Evolutionary conservation across 306 rosid genomes (phyloP).

Genomic region (Ceratonia siliqua): DNA sequence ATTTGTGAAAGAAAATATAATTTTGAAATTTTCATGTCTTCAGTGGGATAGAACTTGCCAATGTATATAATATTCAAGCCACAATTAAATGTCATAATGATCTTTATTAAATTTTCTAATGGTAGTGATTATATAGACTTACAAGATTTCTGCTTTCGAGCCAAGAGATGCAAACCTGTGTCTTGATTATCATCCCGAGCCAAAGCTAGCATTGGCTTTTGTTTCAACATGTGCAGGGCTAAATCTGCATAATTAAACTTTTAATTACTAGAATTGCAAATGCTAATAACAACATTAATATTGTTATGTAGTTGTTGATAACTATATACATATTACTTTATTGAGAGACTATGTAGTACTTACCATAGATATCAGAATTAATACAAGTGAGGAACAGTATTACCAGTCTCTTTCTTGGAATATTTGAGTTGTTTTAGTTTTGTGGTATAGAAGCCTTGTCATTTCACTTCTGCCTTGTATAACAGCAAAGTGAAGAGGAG

Average conservation of each 20-base stretch:
- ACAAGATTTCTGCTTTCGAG: background rate
- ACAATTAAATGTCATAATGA: too few relatives aligned
- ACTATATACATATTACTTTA: accelerated
- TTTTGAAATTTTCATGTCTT: too few relatives aligned
- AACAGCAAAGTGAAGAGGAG: background rate
- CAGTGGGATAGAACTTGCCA: too few relatives aligned
- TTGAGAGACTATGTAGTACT: too few relatives aligned
- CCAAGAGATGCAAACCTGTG: background rate
- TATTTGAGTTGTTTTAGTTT: background rate
- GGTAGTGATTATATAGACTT: background rate
- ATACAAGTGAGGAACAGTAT: background rate
- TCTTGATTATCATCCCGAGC: background rate
- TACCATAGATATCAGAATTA: background rate
- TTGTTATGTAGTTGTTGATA: background rate
- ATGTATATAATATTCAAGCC: too few relatives aligned
- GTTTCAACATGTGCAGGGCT: background rate
- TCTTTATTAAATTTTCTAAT: too few relatives aligned
- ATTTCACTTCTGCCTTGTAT: background rate
- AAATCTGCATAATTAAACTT: background rate
- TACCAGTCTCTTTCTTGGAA: background rate
- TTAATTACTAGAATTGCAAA: background rate
- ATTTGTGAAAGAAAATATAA: too few relatives aligned
- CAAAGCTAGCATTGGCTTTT: background rate
- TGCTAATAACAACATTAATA: background rate
- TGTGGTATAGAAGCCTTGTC: background rate